Percentiles rank a stretch among this genome's conserved stretches.
These are phyloP conservation scores for Gloeophyllum trabeum DNA, from an alignment of 768 basidiomycete species.

Conservation along the genomic window DNA sequence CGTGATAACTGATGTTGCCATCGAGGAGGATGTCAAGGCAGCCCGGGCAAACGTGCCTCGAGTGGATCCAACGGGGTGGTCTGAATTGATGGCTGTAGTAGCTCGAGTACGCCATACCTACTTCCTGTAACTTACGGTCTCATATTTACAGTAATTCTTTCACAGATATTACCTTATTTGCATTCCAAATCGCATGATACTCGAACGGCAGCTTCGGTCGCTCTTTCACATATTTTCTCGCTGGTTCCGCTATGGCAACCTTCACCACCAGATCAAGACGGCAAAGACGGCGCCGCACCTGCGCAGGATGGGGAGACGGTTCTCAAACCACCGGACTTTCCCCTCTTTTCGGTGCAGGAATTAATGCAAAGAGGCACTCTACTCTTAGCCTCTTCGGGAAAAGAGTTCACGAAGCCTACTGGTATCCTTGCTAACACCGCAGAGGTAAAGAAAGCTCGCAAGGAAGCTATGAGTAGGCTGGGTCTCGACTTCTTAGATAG, in stretches of 20 bases:
- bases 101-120: slow-evolving; percentile 49
- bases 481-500: slow-evolving; percentile 80
- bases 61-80: slow-evolving; percentile 73
- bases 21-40: slow-evolving; percentile 69
- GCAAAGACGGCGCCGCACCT: slow-evolving; percentile 14
- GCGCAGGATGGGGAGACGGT: too few relatives aligned
- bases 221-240: slow-evolving; percentile 79
- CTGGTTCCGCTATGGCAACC: slow-evolving; percentile 76
- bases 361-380: slow-evolving; percentile 68
- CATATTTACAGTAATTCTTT: neutral
- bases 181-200: slow-evolving; percentile 92
- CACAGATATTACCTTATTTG: slow-evolving; percentile 79
- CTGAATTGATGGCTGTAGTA: slow-evolving; percentile 82
- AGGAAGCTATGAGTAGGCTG: slow-evolving; percentile 80
- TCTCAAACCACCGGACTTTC: slow-evolving; percentile 45
- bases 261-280: slow-evolving; percentile 21
- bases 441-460: slow-evolving; percentile 80
- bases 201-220: slow-evolving; percentile 77
- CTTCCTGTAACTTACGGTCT: neutral
- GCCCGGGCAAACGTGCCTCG: slow-evolving; percentile 44
- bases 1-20: slow-evolving; percentile 71
- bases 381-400: slow-evolving; percentile 86
- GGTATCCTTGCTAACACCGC: slow-evolving; percentile 62
- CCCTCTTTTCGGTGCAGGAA: slow-evolving; percentile 66
- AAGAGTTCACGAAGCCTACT: slow-evolving; percentile 73